Conservation (phyloP, 805 yeast species). For the Saccharomycopsis sp. region DNA sequence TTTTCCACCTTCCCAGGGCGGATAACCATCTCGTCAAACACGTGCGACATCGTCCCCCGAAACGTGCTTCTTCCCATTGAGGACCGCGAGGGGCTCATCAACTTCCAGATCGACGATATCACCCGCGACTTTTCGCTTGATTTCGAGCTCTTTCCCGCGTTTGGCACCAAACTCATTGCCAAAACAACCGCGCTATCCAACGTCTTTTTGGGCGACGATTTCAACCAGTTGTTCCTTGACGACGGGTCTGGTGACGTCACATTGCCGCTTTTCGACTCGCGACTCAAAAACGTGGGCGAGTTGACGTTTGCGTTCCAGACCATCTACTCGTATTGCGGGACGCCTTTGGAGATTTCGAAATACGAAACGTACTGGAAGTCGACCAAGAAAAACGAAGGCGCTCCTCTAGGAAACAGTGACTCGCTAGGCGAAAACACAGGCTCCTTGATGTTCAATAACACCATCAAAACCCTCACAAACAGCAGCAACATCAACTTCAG, state of each 20-base stretch:
- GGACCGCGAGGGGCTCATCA: slow-evolving; percentile 57
- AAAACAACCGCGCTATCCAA: slow-evolving; percentile 74
- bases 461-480: slow-evolving; percentile 1
- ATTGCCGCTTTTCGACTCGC: slow-evolving; percentile 74
- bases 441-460: neutral
- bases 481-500: slow-evolving; percentile 8
- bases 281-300: slow-evolving; percentile 78
- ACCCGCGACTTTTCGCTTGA: slow-evolving; percentile 56
- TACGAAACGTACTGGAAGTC: slow-evolving; percentile 98
- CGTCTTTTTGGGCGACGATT: slow-evolving; percentile 33
- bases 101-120: slow-evolving; percentile 71
- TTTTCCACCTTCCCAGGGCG: slow-evolving; percentile 58
- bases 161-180: slow-evolving; percentile 88
- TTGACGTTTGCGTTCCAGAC: slow-evolving; percentile 71
- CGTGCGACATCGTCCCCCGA: slow-evolving; percentile 81
- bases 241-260: slow-evolving; percentile 34
- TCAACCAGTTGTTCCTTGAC: slow-evolving; percentile 33
- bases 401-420: slow-evolving; percentile 10
- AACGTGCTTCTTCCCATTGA: slow-evolving; percentile 74
- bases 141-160: slow-evolving; percentile 88
- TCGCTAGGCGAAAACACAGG: slow-evolving; percentile 16
- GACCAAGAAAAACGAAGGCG: slow-evolving; percentile 45
- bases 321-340: slow-evolving; percentile 82
- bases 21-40: slow-evolving; percentile 68
- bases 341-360: slow-evolving; percentile 78